phyloP scores from a whole-genome alignment of 352 stramenopile species.

The Pythium rhizo-oryzae region DNA sequence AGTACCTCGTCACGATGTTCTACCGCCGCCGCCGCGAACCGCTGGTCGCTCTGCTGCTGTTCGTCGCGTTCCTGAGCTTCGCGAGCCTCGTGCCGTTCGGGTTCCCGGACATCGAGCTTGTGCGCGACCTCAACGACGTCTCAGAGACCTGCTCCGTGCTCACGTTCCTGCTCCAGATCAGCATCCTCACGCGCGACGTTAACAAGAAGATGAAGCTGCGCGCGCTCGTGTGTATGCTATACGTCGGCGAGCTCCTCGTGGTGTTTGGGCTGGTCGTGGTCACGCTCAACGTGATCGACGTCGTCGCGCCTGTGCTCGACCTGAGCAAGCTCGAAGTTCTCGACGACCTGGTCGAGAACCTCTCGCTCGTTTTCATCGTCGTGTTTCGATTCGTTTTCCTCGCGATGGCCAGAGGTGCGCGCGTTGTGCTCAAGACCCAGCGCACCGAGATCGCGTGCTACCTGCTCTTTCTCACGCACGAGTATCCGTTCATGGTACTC shows the following conservation, averaged over 20 bases:
- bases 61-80: slow-evolving; percentile 26
- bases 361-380: slow-evolving; percentile 32
- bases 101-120: slow-evolving; percentile 25
- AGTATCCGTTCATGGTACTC: slow-evolving; percentile 11
- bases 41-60: slow-evolving; percentile 22
- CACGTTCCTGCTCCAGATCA: slow-evolving; percentile 35
- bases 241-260: slow-evolving; percentile 16
- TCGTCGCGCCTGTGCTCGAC: background rate
- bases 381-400: slow-evolving; percentile 43
- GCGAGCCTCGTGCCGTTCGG: slow-evolving; percentile 30
- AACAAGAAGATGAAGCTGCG: slow-evolving; percentile 24
- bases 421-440: background rate
- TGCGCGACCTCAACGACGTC: slow-evolving; percentile 30
- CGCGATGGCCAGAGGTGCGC: background rate
- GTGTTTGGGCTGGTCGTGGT: slow-evolving; percentile 13
- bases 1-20: slow-evolving; percentile 19
- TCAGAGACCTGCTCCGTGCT: slow-evolving; percentile 28
- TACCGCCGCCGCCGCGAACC: slow-evolving; percentile 21
- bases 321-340: slow-evolving; percentile 2
- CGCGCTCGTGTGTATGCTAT: slow-evolving; percentile 6
- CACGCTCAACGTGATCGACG: slow-evolving; percentile 18
- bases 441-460: slow-evolving; percentile 7
- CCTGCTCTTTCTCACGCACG: slow-evolving; percentile 13
- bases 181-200: slow-evolving; percentile 28
- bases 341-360: slow-evolving; percentile 26